Percentiles rank a stretch among this genome's conserved stretches.
phyloP scores from a whole-genome alignment of 495 filamentous ascomycete genomes.

The Xylona heveae region DNA sequence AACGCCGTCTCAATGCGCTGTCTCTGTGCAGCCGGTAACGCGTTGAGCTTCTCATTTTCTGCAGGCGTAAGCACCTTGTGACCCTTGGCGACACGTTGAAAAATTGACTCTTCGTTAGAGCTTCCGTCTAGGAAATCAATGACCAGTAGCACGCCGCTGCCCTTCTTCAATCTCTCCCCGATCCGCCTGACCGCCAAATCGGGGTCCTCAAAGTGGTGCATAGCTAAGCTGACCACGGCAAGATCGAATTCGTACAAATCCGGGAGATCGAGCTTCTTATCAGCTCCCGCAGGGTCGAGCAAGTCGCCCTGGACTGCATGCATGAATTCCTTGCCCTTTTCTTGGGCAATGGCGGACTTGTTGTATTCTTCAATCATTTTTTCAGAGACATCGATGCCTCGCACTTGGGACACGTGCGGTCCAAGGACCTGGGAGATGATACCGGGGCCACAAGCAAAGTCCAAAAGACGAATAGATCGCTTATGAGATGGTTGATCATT shows the following conservation, averaged over 20 bases:
- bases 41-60: no score
- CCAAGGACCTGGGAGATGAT: constrained; percentile 30
- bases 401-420: constrained; percentile 34
- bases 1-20: no score
- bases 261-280: constrained; percentile 19
- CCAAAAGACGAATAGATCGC: constrained; percentile 35
- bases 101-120: no score
- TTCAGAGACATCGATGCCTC: constrained; percentile 45
- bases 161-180: constrained; percentile 33
- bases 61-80: no score
- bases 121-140: constrained; percentile 50
- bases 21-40: no score
- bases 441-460: constrained; percentile 62
- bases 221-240: constrained; percentile 38
- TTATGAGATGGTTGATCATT: constrained; percentile 11
- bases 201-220: constrained; percentile 54
- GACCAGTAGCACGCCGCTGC: constrained; percentile 36
- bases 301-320: constrained; percentile 38
- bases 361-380: constrained; percentile 45
- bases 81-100: no score
- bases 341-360: constrained; percentile 14
- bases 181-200: constrained; percentile 31
- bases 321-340: constrained; percentile 26
- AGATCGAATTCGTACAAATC: constrained; percentile 40
- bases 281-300: constrained; percentile 17